Percentiles rank a stretch among this genome's conserved stretches.
phyloP scores from a whole-genome alignment of 2,329 filamentous ascomycete species.

The Colletotrichum sp. region DNA sequence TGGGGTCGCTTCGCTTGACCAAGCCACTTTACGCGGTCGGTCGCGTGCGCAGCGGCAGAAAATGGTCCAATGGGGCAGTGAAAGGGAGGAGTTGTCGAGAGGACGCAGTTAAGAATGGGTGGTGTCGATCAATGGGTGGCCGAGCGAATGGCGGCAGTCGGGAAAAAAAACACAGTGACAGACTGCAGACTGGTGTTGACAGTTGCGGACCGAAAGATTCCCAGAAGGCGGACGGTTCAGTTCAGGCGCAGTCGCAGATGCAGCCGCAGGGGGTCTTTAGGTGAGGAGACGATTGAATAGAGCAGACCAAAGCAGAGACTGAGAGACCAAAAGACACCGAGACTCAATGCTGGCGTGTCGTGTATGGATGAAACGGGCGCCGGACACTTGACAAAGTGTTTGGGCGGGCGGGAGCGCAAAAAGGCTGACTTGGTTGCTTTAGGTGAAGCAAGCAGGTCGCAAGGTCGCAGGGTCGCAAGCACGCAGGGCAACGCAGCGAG shows the following conservation, averaged over 20 bases:
- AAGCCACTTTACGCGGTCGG: conserved; percentile 22
- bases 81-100: background rate
- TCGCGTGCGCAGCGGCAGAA: conserved; percentile 16
- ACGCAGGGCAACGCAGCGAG: background rate
- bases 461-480: background rate
- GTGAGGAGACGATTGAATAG: background rate
- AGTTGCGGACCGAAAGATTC: background rate
- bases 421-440: background rate
- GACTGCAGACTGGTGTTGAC: background rate
- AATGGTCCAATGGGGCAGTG: conserved; percentile 1
- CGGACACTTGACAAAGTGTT: conserved; percentile 1
- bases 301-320: background rate
- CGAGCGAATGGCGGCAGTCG: background rate
- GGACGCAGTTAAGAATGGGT: background rate
- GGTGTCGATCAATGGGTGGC: background rate
- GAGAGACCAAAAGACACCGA: background rate
- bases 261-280: background rate
- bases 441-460: background rate
- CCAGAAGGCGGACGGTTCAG: background rate
- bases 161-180: background rate
- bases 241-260: background rate
- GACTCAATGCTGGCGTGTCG: conserved; percentile 1
- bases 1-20: conserved; percentile 19
- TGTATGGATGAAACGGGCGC: conserved; percentile 17
- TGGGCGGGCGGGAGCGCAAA: background rate